Evolutionary conservation across 2,329 filamentous ascomycete genomes (phyloP), one percentile per base, ranked within the genome.

Genomic region (Hymenoscyphus fructigenus): DNA sequence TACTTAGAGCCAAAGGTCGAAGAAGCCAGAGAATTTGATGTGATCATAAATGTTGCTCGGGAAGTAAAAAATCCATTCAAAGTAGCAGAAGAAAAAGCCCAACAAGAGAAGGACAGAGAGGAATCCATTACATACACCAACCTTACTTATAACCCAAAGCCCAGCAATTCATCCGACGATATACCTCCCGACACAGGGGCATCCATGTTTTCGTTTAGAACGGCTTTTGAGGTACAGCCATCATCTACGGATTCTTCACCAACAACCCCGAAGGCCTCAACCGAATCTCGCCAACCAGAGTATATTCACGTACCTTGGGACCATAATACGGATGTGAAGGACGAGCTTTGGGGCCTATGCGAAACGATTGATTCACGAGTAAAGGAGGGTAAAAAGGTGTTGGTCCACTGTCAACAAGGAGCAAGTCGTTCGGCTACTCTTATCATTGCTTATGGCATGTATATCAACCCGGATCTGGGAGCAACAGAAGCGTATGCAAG

Each of bases 241-340:
- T 64, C 67, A 26, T 70, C 73, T 20, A 69, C 71, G 5, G 73
- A 71, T 64, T 73, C 74, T 32, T 75, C 74, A 32, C 85, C 86
- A 5, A 86, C 85, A 0, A 86, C 84, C 0, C 85, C 86, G 2
- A 87, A 84, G 74, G 82, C 85, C 14, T 78, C 77, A 50, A 66
- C 76, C 5, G 75, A 76, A 1, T 76, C 76, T 44, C 83, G 81
- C 60, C 79, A 85, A 57, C 91, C 91, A 0, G 91, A 96, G 75
- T 96, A 96, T 72, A 91, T 95, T 17, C 91, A 96, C 75, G 89
- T 95, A 72, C 89, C 87, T 1, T 95, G 91, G 91, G 91, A 95
- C 67, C 91, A 95, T 78, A 93, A 94, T 77, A 94, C 91, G 0
- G 90, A 95, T 66, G 94, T 96, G 70, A 87, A 91, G 1, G 85